Base-by-base conservation (phyloP, 208 protist species). In the Crithidia brevicula region DNA sequence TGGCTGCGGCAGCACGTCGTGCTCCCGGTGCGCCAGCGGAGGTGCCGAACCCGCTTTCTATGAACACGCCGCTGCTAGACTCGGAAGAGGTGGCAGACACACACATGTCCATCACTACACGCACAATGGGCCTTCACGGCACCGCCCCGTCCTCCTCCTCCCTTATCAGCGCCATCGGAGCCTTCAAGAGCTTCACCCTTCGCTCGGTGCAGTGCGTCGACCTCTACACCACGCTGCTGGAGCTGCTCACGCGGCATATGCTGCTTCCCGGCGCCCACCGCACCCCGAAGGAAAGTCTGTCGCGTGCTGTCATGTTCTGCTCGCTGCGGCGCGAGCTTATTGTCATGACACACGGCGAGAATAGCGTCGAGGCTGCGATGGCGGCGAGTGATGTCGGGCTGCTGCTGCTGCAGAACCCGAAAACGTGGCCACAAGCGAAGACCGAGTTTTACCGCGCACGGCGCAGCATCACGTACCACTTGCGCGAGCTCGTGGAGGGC, bases 201-300 rank as follows among this genome's bases (percentile, higher is more conserved):
- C 76, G 72, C 28, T 72, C 77, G 11, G 62, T 86, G 9, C 77
- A 86, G 67, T 81, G 73, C 31, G 77, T 74, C 4, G 67, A 81
- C 46, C 59, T 86, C 36, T 83, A 83, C 65, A 74, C 64, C 22
- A 60, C 70, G 8, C 52, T 79, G 33, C 70, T 81, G 15, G 79
- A 63, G 28, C 61, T 82, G 46, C 62, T 83, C n/a, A 72, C 74
- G 34, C 67, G 71, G 31, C 77, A 83, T 52, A 78, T 72, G 70
- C 59, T 83, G 27, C 64, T 81, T 62, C 70, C 70, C 0, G 60
- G 71, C 49, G 62, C 77, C 10, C 71, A 61, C 36, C 74, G 78
- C 42, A 77, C 81, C n/a, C 70, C 68, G 4, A 57, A 67, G 16
- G 81, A 86, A 43, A 68, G 77, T 25, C 52, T 82, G 52, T 60